Evolutionary conservation across 2,329 filamentous ascomycete genomes (phyloP).

Genomic region (Pseudogymnoascus sp.): DNA sequence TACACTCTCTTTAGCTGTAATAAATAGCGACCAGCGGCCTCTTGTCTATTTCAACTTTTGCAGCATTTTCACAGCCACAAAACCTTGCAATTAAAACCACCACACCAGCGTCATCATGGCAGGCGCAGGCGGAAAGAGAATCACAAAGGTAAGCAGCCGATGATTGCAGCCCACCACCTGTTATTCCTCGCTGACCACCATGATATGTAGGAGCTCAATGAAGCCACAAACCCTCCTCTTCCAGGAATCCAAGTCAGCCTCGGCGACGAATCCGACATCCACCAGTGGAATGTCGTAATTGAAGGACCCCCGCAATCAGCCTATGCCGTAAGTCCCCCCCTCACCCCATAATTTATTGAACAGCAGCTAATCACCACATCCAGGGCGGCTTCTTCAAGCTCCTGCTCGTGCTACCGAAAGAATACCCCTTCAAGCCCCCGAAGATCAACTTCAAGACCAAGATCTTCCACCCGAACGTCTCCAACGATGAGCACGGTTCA

Average conservation of each 20-base stretch:
- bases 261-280: conserved; percentile 55
- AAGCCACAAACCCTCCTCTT: conserved; percentile 48
- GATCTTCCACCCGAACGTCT: conserved; percentile 70
- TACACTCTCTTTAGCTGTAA: not conserved
- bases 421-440: conserved; percentile 69
- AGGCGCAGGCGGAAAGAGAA: conserved; percentile 23
- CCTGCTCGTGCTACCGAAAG: conserved; percentile 56
- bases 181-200: conserved; percentile 10
- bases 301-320: conserved; percentile 57
- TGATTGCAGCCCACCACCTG: not conserved
- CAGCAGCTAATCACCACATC: not conserved
- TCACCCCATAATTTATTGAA: not conserved
- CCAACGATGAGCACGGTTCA: conserved; percentile 63
- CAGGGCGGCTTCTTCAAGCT: conserved; percentile 60
- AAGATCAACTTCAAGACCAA: conserved; percentile 63
- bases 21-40: not conserved
- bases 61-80: not conserved
- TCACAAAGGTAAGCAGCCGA: conserved; percentile 20
- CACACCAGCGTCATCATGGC: conserved; percentile 19
- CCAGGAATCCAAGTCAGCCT: conserved; percentile 49
- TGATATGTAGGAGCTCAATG: conserved; percentile 47
- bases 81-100: conserved; percentile 12
- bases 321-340: conserved; percentile 48
- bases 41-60: not conserved
- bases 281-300: conserved; percentile 61